Conservation (phyloP, 768 basidiomycete genomes). For the Pleurotus sapidus region DNA sequence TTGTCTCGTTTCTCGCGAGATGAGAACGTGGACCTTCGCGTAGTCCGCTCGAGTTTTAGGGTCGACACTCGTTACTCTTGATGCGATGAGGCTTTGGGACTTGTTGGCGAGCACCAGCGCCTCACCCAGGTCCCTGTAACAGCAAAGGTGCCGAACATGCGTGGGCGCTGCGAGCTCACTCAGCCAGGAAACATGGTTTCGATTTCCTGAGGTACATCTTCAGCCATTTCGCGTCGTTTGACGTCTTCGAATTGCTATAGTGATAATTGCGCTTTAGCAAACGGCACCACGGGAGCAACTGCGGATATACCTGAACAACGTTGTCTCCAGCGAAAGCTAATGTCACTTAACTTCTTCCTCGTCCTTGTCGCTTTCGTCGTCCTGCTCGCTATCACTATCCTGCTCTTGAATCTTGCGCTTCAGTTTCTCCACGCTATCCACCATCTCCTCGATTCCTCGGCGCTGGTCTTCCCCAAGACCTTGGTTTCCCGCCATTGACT, state of each 20-base stretch:
- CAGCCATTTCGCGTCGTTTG: conserved; percentile 79
- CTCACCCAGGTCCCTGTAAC: conserved; percentile 87
- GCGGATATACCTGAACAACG: conserved; percentile 72
- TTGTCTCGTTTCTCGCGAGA: conserved; percentile 93
- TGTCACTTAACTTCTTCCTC: conserved; percentile 55
- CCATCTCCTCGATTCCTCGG: conserved; percentile 80
- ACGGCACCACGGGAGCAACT: neutral
- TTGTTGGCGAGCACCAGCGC: conserved; percentile 60
- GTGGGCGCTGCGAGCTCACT: conserved; percentile 48
- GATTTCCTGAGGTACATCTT: conserved; percentile 83
- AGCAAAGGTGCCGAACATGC: neutral
- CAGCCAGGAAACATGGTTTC: conserved; percentile 94
- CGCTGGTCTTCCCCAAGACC: conserved; percentile 54
- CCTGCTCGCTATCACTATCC: conserved; percentile 52
- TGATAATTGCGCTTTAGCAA: conserved; percentile 1
- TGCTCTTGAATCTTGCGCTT: conserved; percentile 72
- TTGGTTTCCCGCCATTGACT: conserved; percentile 60
- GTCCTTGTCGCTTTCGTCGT: conserved; percentile 30
- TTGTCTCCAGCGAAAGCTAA: conserved; percentile 97
- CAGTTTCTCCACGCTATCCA: conserved; percentile 77
- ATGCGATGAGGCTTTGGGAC: conserved; percentile 48
- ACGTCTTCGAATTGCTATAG: conserved; percentile 80
- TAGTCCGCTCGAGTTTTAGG: conserved; percentile 81
- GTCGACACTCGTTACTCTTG: conserved; percentile 81
- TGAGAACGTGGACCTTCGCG: conserved; percentile 84